phyloP scores from a whole-genome alignment of 2,329 filamentous ascomycete genomes.

The Nectriaceae sp. region DNA sequence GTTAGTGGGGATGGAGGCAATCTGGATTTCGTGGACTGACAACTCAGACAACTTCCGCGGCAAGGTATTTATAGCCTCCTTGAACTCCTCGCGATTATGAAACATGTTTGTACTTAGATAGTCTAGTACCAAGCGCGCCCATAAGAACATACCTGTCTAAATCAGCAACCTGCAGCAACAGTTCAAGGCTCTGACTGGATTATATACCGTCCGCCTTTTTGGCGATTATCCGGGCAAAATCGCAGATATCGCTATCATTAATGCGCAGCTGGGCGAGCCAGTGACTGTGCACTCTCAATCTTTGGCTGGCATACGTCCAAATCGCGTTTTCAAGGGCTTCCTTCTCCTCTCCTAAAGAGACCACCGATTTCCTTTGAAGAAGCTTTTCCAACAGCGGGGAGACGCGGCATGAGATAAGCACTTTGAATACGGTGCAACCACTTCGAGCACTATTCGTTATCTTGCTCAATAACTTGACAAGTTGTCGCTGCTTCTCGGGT shows the following conservation, averaged over 20 bases:
- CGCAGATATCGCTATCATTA: not conserved
- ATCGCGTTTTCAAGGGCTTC: not conserved
- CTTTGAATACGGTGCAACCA: slow-evolving; percentile 1
- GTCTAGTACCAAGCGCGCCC: slow-evolving; percentile 1
- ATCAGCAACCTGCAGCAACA: no score
- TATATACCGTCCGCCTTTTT: slow-evolving; percentile 5
- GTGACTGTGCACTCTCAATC: not conserved
- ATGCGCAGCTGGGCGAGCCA: not conserved
- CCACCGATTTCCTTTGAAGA: not conserved
- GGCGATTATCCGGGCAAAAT: not conserved
- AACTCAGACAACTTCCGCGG: slow-evolving; percentile 21
- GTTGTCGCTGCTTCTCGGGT: not conserved
- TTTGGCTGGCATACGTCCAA: not conserved
- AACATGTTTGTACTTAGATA: slow-evolving; percentile 2
- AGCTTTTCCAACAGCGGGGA: not conserved
- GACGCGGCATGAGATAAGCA: not conserved
- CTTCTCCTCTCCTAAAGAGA: slow-evolving; percentile 4
- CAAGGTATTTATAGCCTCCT: slow-evolving; percentile 21
- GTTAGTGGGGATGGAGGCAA: no score
- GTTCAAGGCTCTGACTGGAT: no score
- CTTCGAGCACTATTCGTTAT: not conserved
- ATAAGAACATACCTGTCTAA: slow-evolving; percentile 13
- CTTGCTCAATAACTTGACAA: not conserved
- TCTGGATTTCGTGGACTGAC: no score
- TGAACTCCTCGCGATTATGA: slow-evolving; percentile 14